A percentile compares a stretch with the other conserved stretches of the same genome.
Conservation (phyloP, 169 alveolate species). For the Plasmodium relictum region DNA sequence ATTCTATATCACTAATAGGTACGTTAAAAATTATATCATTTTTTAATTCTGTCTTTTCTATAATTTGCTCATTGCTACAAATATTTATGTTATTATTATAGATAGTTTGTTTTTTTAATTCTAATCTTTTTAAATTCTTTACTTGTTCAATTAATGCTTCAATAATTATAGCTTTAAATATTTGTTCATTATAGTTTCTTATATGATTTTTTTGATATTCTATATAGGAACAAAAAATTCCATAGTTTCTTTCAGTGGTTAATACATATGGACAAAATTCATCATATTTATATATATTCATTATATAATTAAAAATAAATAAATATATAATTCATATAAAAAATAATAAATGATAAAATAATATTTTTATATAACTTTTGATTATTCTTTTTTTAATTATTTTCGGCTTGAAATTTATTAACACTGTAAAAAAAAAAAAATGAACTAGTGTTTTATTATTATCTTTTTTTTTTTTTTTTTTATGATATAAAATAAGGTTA, state of each 20-base stretch:
- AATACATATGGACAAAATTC: conserved; percentile 36
- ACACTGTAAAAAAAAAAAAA: no score
- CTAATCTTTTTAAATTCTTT: neutral
- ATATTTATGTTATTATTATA: neutral
- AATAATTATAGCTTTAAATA: conserved; percentile 14
- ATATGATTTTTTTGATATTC: conserved; percentile 7
- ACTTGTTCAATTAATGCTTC: conserved; percentile 25
- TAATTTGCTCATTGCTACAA: neutral
- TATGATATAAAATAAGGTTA: neutral
- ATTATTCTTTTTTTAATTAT: no score
- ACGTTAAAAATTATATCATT: neutral
- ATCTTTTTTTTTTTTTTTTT: neutral
- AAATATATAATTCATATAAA: neutral
- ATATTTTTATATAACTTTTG: neutral
- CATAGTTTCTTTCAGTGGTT: conserved; percentile 30
- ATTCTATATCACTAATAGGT: no score
- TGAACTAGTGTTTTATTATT: neutral
- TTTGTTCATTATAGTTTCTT: conserved; percentile 2
- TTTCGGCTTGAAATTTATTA: no score
- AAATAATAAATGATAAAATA: neutral
- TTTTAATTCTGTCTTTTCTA: neutral
- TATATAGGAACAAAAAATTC: conserved; percentile 2
- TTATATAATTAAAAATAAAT: conserved; percentile 35
- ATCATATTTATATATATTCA: conserved; percentile 65
- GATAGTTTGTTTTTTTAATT: no score